phyloP scores from a whole-genome alignment of 2,329 filamentous ascomycete genomes.

The Geoglossum cookeanum region DNA sequence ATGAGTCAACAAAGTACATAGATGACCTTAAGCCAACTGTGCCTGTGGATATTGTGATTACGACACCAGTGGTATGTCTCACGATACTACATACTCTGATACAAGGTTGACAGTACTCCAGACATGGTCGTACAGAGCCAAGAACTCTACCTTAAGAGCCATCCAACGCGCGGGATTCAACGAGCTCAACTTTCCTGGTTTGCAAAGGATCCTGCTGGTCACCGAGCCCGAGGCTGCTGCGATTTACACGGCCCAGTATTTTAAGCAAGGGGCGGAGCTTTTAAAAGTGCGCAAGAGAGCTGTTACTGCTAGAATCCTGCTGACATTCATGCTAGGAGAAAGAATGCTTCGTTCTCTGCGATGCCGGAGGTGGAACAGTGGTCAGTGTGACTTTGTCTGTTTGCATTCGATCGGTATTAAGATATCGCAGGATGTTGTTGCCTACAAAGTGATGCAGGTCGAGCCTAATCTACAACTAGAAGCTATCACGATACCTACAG shows the following conservation, averaged over 20 bases:
- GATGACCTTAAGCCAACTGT: constrained; percentile 4
- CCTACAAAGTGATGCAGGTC: too few species aligned
- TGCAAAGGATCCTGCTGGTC: constrained; percentile 13
- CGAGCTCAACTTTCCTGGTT: constrained; percentile 10
- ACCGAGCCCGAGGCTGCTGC: constrained; percentile 8
- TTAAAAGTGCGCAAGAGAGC: too few species aligned
- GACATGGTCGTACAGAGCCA: constrained; percentile 16
- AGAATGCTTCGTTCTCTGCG: too few species aligned
- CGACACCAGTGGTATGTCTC: constrained; percentile 6
- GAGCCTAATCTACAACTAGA: too few species aligned
- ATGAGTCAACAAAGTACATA: constrained; percentile 7
- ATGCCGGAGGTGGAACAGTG: too few species aligned
- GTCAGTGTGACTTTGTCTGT: too few species aligned
- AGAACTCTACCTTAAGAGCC: constrained; percentile 15
- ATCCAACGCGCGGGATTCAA: constrained; percentile 15
- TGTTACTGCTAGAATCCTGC: too few species aligned
- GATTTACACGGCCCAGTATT: constrained; percentile 13
- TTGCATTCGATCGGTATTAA: too few species aligned
- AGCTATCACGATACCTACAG: too few species aligned
- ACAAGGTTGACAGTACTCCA: constrained; percentile 1
- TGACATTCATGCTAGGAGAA: too few species aligned
- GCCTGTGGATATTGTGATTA: constrained; percentile 16
- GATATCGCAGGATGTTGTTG: too few species aligned
- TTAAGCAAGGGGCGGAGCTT: constrained; percentile 7
- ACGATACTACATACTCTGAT: constrained; percentile 6